Base-by-base conservation (phyloP, 2,329 filamentous ascomycete genomes). In the Eutypa lata region DNA sequence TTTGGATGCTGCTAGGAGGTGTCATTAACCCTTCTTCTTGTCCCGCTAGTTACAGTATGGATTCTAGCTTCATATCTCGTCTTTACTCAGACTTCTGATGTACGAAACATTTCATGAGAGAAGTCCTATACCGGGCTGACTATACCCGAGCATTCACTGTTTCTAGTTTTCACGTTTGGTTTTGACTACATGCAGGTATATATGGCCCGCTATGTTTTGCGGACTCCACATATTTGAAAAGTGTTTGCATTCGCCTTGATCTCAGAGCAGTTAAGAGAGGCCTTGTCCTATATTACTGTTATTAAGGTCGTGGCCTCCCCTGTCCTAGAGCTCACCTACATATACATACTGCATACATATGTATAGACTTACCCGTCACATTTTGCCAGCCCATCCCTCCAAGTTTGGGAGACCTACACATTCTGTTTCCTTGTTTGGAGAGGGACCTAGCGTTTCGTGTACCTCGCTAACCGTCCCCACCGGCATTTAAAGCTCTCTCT, bases 351-450 rank as follows among this genome's bases (percentile, higher is more conserved):
- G n/a, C 40, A 43, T 11, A 24, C 22, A 43, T 43, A 26, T 45
- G 26, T 26, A 45, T 45, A 28, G 42, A n/a, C 42, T 14, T 26
- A 19, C 14, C 42, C 14, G 22, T 45, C 42, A 28, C 22, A 28
- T 45, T 45, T 28, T 26, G 21, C 42, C 22, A 45, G 3, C 14
- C 21, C 26, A 45, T 45, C 22, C 10, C 22, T 28, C 22, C 14
- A n/a, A 11, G 22, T 21, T 11, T 24, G 42, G 21, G 21, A 28
- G 35, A 7, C 13, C 16, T 38, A 38, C 35, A 38, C 13, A 16
- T 38, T 57, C 59, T 52, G 52, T 55, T 63, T 67, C 64, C 64
- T 63, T 65, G 63, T 51, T 57, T 62, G 13, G 14, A 45, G 2
- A 45, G 10, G 42, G 22, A 14, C 42, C 22, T 45, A 14, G 22